These are phyloP conservation scores for Smallanthus sonchifolius DNA, from an alignment of 129 eudicot genomes.

Conservation along the genomic window DNA sequence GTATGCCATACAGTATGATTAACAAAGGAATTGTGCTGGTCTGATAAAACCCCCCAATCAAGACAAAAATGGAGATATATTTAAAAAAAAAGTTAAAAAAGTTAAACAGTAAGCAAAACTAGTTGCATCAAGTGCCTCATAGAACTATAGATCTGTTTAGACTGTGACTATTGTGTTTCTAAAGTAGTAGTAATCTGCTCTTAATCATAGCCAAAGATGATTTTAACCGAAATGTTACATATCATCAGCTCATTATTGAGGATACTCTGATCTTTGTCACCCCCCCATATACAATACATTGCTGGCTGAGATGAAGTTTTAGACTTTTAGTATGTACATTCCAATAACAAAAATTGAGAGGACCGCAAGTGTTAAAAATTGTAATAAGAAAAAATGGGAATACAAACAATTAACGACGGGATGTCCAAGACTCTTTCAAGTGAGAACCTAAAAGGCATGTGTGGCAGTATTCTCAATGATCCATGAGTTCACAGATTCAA, in stretches of 20 bases:
- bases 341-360: background rate
- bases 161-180: background rate
- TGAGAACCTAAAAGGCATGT: conserved; percentile 11
- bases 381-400: conserved; percentile 2
- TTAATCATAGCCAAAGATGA: background rate
- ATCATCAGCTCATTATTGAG: background rate
- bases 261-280: background rate
- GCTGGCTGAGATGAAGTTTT: background rate
- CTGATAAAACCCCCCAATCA: background rate
- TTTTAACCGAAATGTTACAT: conserved; percentile 2
- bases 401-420: background rate
- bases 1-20: background rate
- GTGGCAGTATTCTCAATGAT: background rate
- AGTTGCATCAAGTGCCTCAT: background rate
- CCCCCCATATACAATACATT: conserved; percentile 1
- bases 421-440: background rate
- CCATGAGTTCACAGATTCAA: background rate
- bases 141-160: background rate
- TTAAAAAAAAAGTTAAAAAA: background rate
- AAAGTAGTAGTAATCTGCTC: background rate
- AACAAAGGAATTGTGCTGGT: background rate
- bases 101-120: background rate
- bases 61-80: background rate
- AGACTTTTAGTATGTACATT: background rate
- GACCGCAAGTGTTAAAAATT: background rate